Evolutionary conservation across 352 stramenopile genomes (phyloP).

Genomic region (Thalassiosira hispida): DNA sequence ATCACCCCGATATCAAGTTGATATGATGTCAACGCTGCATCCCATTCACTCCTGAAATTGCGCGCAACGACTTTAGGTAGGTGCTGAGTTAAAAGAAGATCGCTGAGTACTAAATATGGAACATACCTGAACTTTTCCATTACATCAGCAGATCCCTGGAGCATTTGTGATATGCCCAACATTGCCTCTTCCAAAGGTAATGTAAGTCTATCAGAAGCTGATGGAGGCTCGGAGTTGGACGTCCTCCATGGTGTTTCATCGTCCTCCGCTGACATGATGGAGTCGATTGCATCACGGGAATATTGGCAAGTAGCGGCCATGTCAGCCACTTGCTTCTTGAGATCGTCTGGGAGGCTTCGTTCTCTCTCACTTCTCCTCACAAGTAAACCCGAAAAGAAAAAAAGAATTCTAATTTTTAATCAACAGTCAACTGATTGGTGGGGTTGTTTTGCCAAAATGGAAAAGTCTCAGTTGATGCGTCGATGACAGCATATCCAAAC

Average conservation of each 20-base stretch:
- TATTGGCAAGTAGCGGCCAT: conserved; percentile 12
- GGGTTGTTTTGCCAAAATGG: no score
- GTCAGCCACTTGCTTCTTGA: no score
- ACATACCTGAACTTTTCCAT: conserved; percentile 19
- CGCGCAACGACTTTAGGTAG: no score
- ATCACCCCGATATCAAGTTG: conserved; percentile 29
- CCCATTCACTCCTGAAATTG: conserved; percentile 21
- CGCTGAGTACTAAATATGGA: no score
- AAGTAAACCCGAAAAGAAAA: no score
- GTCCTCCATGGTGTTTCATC: background rate
- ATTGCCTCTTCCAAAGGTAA: conserved; percentile 9
- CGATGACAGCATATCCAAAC: no score
- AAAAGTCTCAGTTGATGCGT: no score
- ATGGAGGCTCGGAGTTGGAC: conserved; percentile 4
- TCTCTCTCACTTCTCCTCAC: no score
- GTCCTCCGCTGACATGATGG: background rate
- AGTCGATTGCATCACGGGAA: conserved; percentile 16
- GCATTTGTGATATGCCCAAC: conserved; percentile 15
- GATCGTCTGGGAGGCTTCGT: no score
- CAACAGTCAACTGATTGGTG: no score
- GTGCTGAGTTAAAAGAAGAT: no score
- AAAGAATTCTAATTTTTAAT: no score
- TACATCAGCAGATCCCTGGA: conserved; percentile 8
- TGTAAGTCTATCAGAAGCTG: conserved; percentile 6
- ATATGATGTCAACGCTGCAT: conserved; percentile 23